phyloP scores from a whole-genome alignment of 495 filamentous ascomycete genomes.

The Margaritispora aquatica region DNA sequence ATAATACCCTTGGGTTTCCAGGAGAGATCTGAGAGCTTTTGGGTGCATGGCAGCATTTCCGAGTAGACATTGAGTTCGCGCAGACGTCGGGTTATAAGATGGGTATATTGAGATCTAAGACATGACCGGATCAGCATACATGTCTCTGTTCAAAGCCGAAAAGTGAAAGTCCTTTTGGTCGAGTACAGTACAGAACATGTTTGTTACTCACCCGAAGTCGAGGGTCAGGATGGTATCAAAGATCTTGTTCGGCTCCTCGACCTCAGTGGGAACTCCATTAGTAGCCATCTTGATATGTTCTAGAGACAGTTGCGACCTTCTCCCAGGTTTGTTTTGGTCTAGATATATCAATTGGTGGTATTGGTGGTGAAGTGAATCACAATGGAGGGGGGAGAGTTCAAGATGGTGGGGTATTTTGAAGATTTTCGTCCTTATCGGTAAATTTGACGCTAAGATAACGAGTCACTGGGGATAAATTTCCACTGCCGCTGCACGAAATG shows the following conservation, averaged over 20 bases:
- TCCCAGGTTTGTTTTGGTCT: not conserved
- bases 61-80: conserved; percentile 79
- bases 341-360: not conserved
- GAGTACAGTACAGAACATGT: not conserved
- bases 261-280: conserved; percentile 8
- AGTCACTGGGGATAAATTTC: not conserved
- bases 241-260: conserved; percentile 21
- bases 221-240: conserved; percentile 25
- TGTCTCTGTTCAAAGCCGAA: conserved; percentile 1
- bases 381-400: not conserved
- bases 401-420: conserved; percentile 2
- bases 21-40: conserved; percentile 68
- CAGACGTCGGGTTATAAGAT: conserved; percentile 72
- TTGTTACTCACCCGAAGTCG: conserved; percentile 23
- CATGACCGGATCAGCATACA: not conserved
- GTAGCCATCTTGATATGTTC: conserved; percentile 5
- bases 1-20: conserved; percentile 82
- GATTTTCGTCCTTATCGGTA: conserved; percentile 1
- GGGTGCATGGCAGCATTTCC: conserved; percentile 91
- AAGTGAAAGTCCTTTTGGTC: not conserved
- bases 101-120: conserved; percentile 52
- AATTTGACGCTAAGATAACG: not conserved
- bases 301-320: not conserved
- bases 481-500: not conserved
- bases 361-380: not conserved